phyloP scores from a whole-genome alignment of 352 stramenopile species.

The Phytopythium chamaehyphon region DNA sequence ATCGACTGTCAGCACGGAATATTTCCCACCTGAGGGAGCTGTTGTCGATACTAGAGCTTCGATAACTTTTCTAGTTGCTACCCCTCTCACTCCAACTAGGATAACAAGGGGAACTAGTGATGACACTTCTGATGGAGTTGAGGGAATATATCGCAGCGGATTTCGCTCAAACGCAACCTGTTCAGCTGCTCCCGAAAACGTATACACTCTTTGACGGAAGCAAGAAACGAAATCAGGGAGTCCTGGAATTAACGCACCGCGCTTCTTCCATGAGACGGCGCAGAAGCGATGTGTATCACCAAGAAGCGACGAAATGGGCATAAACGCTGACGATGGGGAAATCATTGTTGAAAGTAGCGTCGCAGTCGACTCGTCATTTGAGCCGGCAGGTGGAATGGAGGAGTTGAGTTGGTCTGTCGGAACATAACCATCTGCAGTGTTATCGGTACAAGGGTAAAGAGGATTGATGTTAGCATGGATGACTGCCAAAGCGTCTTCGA shows the following conservation, averaged over 20 bases:
- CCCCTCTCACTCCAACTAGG: constrained; percentile 48
- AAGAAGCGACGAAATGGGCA: constrained; percentile 14
- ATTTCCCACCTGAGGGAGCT: background rate
- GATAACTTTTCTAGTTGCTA: constrained; percentile 11
- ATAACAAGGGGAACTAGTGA: constrained; percentile 36
- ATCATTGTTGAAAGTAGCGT: constrained; percentile 2
- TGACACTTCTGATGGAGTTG: constrained; percentile 15
- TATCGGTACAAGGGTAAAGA: constrained; percentile 39
- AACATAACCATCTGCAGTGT: constrained; percentile 32
- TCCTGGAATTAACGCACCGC: constrained; percentile 38
- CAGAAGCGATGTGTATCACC: constrained; percentile 62
- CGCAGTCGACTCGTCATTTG: background rate
- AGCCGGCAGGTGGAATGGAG: background rate
- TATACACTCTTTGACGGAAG: constrained; percentile 47
- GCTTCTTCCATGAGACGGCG: constrained; percentile 47
- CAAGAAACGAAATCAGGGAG: constrained; percentile 27
- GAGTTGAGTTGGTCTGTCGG: background rate
- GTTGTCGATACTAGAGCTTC: constrained; percentile 5
- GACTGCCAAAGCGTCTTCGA: constrained; percentile 22
- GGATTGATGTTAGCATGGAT: constrained; percentile 33
- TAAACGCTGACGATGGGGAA: background rate
- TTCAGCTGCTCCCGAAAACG: constrained; percentile 43
- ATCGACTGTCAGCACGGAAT: constrained; percentile 10
- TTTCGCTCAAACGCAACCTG: constrained; percentile 45
- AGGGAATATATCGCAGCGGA: constrained; percentile 38